Percentiles rank a stretch among this genome's conserved stretches.
Conservation (phyloP, 2,329 filamentous ascomycete species). For the Eurotiales sp. region DNA sequence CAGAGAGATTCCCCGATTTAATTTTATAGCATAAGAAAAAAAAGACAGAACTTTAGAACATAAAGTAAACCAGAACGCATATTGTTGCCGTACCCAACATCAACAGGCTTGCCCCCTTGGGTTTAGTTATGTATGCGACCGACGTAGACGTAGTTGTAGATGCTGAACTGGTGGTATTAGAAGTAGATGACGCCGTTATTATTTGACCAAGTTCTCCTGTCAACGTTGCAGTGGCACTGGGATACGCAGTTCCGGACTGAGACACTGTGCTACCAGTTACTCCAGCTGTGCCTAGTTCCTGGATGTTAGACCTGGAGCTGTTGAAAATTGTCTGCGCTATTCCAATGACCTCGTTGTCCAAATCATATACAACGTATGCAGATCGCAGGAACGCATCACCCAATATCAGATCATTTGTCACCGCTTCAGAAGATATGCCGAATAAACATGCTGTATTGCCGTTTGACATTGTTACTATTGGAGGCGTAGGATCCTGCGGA, state of each 20-base stretch:
- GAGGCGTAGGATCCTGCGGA: conserved; percentile 34
- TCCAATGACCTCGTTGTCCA: conserved; percentile 65
- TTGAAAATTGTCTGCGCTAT: conserved; percentile 64
- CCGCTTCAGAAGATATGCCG: conserved; percentile 55
- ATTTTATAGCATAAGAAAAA: too few species aligned
- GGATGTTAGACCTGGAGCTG: not conserved
- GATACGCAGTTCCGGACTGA: not conserved
- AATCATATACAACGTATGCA: conserved; percentile 69
- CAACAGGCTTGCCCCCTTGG: too few species aligned
- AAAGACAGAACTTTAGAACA: too few species aligned
- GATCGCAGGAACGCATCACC: conserved; percentile 70
- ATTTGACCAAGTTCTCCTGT: not conserved
- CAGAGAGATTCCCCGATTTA: too few species aligned
- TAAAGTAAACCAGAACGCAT: too few species aligned
- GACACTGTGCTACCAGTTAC: not conserved
- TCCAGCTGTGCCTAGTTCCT: not conserved
- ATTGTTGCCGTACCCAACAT: too few species aligned
- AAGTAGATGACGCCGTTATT: not conserved
- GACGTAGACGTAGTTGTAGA: not conserved
- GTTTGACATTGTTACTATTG: not conserved
- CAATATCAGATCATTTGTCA: conserved; percentile 44
- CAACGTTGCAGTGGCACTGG: not conserved
- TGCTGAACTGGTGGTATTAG: not conserved
- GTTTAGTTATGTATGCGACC: not conserved
- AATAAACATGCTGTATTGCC: conserved; percentile 55